Evolutionary conservation across 805 yeast genomes (phyloP), one percentile per base, ranked within the genome.

Genomic region (Starmerella bacillaris): DNA sequence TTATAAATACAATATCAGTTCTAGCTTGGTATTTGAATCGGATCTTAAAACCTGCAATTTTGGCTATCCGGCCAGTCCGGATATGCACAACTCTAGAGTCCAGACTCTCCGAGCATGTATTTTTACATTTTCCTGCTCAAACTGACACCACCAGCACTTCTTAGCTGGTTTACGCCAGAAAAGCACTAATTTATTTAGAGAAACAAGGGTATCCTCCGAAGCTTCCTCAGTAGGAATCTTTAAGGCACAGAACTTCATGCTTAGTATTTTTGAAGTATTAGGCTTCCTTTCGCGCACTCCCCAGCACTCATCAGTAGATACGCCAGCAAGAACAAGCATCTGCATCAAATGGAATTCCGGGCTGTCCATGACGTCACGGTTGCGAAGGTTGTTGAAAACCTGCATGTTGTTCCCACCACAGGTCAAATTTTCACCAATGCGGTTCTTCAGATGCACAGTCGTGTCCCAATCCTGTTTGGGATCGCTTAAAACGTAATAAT

Each of bases 161-260:
- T 96, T 68, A 2, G 98, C 98, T 1, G 98, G 98, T 53, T 89
- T 89, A 43, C 93, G 68, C 96, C 98, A 89, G 52, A 89, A 89
- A 35, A 89, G 59, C 24, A 89, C 62, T 34, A 89, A 64, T 55
- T 89, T 89, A 33, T 60, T 64, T 3, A 62, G 50, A 21, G 60
- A 56, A 9, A 55, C 46, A 28, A 51, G 35, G 8, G 39, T 40
- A 18, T 41, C 49, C 4, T 30, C 34, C 21, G 38, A 37, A 8
- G 24, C 37, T 3, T 20, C 9, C 7, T 30, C 34, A 5, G 31
- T 30, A 7, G 51, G 47, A 1, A 43, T 26, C 9, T 42, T 28
- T 8, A 56, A 45, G 35, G 76, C 68, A 18, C 75, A 77, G 50
- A 80, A 65, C 53, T 80, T 75, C 47, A 89, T 61, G 8, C 94